phyloP scores from a whole-genome alignment of 2,329 filamentous ascomycete species.

The Aspergillus ochraceus region DNA sequence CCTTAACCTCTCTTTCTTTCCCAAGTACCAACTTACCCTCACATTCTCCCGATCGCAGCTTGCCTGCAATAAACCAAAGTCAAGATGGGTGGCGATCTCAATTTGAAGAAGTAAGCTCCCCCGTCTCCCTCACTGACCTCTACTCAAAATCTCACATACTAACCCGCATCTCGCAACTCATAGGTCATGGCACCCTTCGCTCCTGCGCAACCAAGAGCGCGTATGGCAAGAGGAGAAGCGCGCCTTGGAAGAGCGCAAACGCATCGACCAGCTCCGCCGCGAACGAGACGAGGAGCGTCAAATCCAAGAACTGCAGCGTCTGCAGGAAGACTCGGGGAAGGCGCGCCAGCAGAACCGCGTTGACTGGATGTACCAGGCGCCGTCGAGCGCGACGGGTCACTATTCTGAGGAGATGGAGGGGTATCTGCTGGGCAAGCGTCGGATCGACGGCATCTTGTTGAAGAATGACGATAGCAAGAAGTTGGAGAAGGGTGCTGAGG shows the following conservation, averaged over 20 bases:
- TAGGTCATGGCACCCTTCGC: constrained; percentile 84
- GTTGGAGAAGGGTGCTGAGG: constrained; percentile 66
- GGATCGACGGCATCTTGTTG: constrained; percentile 77
- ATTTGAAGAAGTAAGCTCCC: constrained; percentile 72
- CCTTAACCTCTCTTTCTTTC: not conserved
- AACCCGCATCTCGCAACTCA: constrained; percentile 3
- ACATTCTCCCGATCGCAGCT: not conserved
- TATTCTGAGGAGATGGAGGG: constrained; percentile 83
- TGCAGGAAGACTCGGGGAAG: constrained; percentile 87
- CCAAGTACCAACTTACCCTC: not conserved
- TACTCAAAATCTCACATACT: not conserved
- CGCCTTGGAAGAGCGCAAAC: constrained; percentile 91
- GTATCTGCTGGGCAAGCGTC: constrained; percentile 86
- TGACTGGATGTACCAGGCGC: constrained; percentile 97
- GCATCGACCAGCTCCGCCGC: constrained; percentile 84
- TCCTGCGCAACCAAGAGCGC: constrained; percentile 85
- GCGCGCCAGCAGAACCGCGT: constrained; percentile 78
- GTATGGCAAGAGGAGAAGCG: constrained; percentile 92
- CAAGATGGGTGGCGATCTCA: constrained; percentile 92
- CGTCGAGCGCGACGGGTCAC: constrained; percentile 72
- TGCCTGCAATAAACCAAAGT: constrained; percentile 1
- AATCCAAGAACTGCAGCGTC: constrained; percentile 84
- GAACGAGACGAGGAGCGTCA: constrained; percentile 92
- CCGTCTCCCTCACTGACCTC: not conserved
- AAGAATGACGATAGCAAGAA: constrained; percentile 80